A percentile compares a stretch with the other conserved stretches of the same genome.
Evolutionary conservation across 495 filamentous ascomycete species (phyloP).

Genomic region (Penicillium desertorum): DNA sequence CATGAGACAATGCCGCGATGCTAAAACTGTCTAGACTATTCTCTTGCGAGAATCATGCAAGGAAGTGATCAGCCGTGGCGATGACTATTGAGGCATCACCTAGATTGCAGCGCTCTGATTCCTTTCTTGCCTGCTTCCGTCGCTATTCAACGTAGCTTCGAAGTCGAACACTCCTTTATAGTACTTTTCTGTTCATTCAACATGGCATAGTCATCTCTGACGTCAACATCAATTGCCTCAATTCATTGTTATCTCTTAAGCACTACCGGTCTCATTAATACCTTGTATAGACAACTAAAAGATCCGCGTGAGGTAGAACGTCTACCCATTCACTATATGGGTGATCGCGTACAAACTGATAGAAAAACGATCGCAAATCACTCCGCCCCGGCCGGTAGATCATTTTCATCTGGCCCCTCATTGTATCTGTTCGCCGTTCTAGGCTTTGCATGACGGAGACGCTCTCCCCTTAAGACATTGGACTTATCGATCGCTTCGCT

Average conservation of each 20-base stretch:
- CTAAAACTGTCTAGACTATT: slow-evolving; percentile 36
- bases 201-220: not conserved
- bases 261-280: not conserved
- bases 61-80: slow-evolving; percentile 52
- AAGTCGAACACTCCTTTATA: not conserved
- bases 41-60: slow-evolving; percentile 47
- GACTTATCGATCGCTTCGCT: no score
- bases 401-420: no score
- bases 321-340: no score
- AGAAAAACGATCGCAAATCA: no score
- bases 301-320: no score
- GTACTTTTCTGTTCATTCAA: not conserved
- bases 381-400: no score
- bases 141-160: not conserved
- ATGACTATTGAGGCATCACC: slow-evolving; percentile 35
- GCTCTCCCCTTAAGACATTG: no score
- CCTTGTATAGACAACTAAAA: no score
- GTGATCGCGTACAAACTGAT: no score
- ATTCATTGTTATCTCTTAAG: not conserved
- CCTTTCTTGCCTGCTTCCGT: not conserved
- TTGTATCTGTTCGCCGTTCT: no score
- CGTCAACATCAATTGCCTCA: not conserved
- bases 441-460: no score
- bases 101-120: not conserved
- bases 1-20: not conserved